Evolutionary conservation across 768 basidiomycete genomes (phyloP), one percentile per base, ranked within the genome.

Genomic region (Lactarius hengduanensis): DNA sequence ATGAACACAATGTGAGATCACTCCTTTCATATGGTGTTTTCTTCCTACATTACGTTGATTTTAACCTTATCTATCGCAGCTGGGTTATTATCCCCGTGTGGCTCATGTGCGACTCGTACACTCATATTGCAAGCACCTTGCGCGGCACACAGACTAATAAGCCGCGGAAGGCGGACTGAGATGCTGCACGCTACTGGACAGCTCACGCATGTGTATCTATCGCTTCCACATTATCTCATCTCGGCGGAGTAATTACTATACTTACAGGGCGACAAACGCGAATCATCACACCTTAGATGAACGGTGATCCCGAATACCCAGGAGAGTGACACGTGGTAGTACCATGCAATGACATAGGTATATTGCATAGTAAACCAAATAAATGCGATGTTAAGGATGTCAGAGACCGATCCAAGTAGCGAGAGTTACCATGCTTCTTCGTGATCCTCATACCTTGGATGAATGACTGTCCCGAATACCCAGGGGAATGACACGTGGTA

Each of bases 51-150:
- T 43, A 40, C 38, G 57, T 62, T 73, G 61, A 64, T 36, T 32
- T 30, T 38, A 53, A 61, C 11, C 57, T 50, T 69, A 62, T 63
- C 15, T 71, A 13, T 53, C 26, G 1, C 50, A 93, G 91, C 63
- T 94, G 92, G 92, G 91, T 94, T 34, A 72, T 84, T 57, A 81
- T 93, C 69, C 92, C 92, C 2, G 62, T 92, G 26, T 84, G 83
- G 79, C 80, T 94, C 65, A 89, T 95, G 88, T 78, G 79, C 69
- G 88, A 93, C 72, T 92, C 92, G 0, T 94, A 92, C 68, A 78
- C 78, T 4, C 83, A 88, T 66, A 91, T 94, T 63, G 82, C 88
- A 18, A 76, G 78, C 47, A 79, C 87, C 10, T 78, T 93, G 67
- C 85, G 89, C 28, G 34, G 63, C 6, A 45, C 56, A 13, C 64